Evolutionary conservation across 805 yeast species (phyloP), one percentile per base, ranked within the genome.

Genomic region (Yarrowia porcina): DNA sequence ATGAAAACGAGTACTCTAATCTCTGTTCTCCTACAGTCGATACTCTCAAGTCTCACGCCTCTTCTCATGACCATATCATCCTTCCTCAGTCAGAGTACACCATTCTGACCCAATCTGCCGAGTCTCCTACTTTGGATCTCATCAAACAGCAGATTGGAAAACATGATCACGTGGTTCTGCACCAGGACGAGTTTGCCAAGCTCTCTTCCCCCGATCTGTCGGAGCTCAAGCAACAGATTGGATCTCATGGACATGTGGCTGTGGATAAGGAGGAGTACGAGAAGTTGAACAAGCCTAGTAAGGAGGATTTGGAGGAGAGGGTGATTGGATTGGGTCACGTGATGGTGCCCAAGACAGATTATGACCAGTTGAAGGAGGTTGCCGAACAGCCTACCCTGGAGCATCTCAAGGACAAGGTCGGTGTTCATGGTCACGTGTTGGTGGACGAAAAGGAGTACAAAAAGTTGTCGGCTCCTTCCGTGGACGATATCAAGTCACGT

Each of bases 401-500:
- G 11, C 25, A 20, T 4, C 13, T 49, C 13, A 32, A 8, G 15
- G n/a, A 15, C 28, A 27, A 41, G 11, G 20, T 17, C 13, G 20
- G 1, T 2, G 6, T n/a, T 15, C 36, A 25, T 11, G 60, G 60
- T 12, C 60, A 54, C 17, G 57, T 60, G 5, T 2, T 50, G 10
- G n/a, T 50, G 8, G 27, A 33, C 15, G 36, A 36, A 18, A 61
- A 44, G 23, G 30, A 49, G n/a, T 23, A 9, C 10, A 30, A 15
- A 1, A 23, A 49, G n/a, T 73, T 72, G 7, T 44, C 69, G 17
- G 68, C 68, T 7, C 60, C 60, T 15, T 17, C 33, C 1, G 17
- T 54, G 4, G 66, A 71, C 8, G 66, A 64, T 10, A 61, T 71
- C 32, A 67, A 65, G 42, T 67, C 73, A n/a, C 56, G 63, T 28